These are phyloP conservation scores for Phytophthora sp. DNA, from an alignment of 352 stramenopile genomes.

Conservation along the genomic window DNA sequence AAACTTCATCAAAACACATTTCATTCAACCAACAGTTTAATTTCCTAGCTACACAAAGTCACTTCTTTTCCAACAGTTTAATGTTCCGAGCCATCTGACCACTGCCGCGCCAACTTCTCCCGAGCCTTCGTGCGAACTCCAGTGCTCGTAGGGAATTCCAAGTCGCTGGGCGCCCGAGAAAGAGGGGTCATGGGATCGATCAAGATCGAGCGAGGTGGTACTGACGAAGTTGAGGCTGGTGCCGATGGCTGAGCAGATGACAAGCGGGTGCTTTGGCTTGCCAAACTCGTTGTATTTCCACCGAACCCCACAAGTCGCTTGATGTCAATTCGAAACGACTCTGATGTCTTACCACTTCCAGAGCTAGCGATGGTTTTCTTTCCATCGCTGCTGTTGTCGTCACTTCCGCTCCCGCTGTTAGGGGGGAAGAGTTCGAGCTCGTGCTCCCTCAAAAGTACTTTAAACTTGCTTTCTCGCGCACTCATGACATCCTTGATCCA, in stretches of 20 bases:
- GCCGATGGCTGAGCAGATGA: constrained; percentile 10
- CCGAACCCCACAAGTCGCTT: constrained; percentile 38
- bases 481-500: constrained; percentile 66
- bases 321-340: constrained; percentile 45
- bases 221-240: constrained; percentile 16
- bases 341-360: constrained; percentile 29
- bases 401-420: not conserved
- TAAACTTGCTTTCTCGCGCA: constrained; percentile 68
- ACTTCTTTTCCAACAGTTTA: constrained; percentile 19
- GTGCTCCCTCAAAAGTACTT: constrained; percentile 54
- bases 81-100: constrained; percentile 53
- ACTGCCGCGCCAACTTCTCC: constrained; percentile 64
- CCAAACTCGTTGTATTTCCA: constrained; percentile 32
- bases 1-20: constrained; percentile 27
- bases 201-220: constrained; percentile 34
- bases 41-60: constrained; percentile 1
- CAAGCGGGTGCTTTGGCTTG: constrained; percentile 22
- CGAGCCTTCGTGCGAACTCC: constrained; percentile 61
- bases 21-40: not conserved
- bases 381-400: not conserved
- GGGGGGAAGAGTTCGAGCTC: constrained; percentile 58
- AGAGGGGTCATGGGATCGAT: constrained; percentile 61
- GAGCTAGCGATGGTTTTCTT: not conserved
- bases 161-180: constrained; percentile 28
- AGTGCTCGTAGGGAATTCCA: constrained; percentile 58